Conservation (phyloP, 2,329 filamentous ascomycete species). For the Dactylella cylindrospora region DNA sequence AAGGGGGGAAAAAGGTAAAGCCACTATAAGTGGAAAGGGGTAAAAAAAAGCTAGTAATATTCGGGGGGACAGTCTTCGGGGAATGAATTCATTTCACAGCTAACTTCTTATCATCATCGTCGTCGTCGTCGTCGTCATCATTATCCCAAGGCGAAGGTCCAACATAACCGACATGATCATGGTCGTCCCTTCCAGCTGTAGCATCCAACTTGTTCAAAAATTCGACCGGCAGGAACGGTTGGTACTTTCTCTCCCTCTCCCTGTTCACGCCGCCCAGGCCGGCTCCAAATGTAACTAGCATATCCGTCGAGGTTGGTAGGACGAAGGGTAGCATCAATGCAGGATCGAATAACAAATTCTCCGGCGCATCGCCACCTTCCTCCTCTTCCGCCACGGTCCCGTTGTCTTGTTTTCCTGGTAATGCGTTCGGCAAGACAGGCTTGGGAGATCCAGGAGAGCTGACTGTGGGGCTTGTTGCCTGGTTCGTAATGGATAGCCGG, state of each 20-base stretch:
- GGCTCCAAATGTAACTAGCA: slow-evolving; percentile 92
- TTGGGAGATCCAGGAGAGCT: slow-evolving; percentile 44
- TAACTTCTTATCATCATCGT: background rate
- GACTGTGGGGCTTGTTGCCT: slow-evolving; percentile 54
- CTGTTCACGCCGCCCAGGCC: slow-evolving; percentile 90
- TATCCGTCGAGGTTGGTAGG: slow-evolving; percentile 93
- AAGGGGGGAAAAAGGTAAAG: too few species aligned
- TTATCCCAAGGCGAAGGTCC: slow-evolving; percentile 36
- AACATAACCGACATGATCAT: slow-evolving; percentile 36
- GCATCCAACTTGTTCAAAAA: slow-evolving; percentile 84
- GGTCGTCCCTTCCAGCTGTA: slow-evolving; percentile 45
- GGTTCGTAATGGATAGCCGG: slow-evolving; percentile 53
- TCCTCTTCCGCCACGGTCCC: slow-evolving; percentile 54
- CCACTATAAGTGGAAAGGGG: too few species aligned
- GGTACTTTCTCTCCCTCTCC: slow-evolving; percentile 91
- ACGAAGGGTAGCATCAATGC: slow-evolving; percentile 91
- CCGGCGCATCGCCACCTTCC: slow-evolving; percentile 69
- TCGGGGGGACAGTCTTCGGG: too few species aligned
- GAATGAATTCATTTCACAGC: too few species aligned
- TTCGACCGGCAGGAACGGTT: slow-evolving; percentile 89
- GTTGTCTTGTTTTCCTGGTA: slow-evolving; percentile 45
- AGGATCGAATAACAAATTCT: slow-evolving; percentile 79
- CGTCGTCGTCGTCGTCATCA: slow-evolving; percentile 32
- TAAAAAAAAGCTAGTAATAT: too few species aligned
- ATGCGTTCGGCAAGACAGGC: slow-evolving; percentile 46